phyloP scores from a whole-genome alignment of 768 basidiomycete genomes.

The Termitomyces sp. region DNA sequence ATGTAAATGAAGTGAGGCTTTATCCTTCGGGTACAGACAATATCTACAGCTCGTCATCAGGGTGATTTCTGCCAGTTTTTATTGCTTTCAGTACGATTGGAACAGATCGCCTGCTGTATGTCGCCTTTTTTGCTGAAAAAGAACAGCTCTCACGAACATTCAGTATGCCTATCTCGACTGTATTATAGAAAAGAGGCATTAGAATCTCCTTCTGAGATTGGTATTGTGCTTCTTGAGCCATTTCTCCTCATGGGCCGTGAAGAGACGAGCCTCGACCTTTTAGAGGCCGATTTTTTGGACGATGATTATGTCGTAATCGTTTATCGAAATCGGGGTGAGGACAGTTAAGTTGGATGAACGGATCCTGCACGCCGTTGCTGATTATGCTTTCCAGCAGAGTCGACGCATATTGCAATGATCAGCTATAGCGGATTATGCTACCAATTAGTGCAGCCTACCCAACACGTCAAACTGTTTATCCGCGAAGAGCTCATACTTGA shows the following conservation, averaged over 20 bases:
- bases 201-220: slow-evolving; percentile 34
- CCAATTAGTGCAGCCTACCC: slow-evolving; percentile 39
- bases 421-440: slow-evolving; percentile 58
- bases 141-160: slow-evolving; percentile 11
- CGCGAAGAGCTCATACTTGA: slow-evolving; percentile 64
- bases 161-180: slow-evolving; percentile 55
- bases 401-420: slow-evolving; percentile 57
- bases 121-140: slow-evolving; percentile 14
- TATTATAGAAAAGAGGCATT: slow-evolving; percentile 37
- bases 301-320: slow-evolving; percentile 62
- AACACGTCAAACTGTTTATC: slow-evolving; percentile 46
- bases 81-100: slow-evolving; percentile 35
- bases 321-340: slow-evolving; percentile 41
- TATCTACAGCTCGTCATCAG: slow-evolving; percentile 28
- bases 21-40: slow-evolving; percentile 16
- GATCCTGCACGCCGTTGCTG: slow-evolving; percentile 18
- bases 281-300: slow-evolving; percentile 78
- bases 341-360: slow-evolving; percentile 38
- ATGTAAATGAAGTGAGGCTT: slow-evolving; percentile 43
- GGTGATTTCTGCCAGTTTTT: slow-evolving; percentile 48
- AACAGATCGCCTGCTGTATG: slow-evolving; percentile 42
- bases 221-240: slow-evolving; percentile 52
- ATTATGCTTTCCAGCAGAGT: slow-evolving; percentile 39
- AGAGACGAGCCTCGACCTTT: slow-evolving; percentile 41
- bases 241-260: slow-evolving; percentile 34